These are phyloP conservation scores for Claviceps spartinae DNA, from an alignment of 2,329 filamentous ascomycete species.

Conservation along the genomic window DNA sequence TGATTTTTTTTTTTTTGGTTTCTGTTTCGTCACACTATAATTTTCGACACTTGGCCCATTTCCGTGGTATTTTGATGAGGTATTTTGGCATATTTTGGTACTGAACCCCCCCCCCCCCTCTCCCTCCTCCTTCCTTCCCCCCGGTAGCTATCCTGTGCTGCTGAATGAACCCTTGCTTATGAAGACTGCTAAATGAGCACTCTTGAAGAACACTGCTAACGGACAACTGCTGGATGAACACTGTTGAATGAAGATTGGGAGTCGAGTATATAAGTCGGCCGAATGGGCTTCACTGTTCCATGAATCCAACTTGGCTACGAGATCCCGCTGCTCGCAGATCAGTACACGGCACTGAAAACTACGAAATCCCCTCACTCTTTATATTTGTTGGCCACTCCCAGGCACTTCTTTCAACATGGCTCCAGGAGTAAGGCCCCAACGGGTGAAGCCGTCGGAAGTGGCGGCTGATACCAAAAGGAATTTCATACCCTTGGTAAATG, in stretches of 20 bases:
- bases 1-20: slow-evolving; percentile 22
- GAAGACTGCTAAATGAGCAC: too few species aligned
- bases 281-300: slow-evolving; percentile 5
- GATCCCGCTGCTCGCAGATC: not conserved
- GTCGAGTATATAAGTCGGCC: slow-evolving; percentile 3
- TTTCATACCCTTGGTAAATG: slow-evolving; percentile 52
- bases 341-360: not conserved
- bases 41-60: slow-evolving; percentile 15
- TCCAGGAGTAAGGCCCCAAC: slow-evolving; percentile 17
- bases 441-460: slow-evolving; percentile 41
- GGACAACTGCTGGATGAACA: not conserved
- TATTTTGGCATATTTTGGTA: too few species aligned
- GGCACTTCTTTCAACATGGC: slow-evolving; percentile 15
- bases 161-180: too few species aligned
- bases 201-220: too few species aligned
- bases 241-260: not conserved
- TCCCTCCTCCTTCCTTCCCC: too few species aligned
- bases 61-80: not conserved
- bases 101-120: too few species aligned
- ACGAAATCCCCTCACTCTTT: not conserved
- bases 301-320: slow-evolving; percentile 7
- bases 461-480: slow-evolving; percentile 59
- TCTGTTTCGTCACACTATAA: slow-evolving; percentile 20
- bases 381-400: not conserved
- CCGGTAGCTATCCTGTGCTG: too few species aligned